Base-by-base conservation (phyloP, 2,329 filamentous ascomycete species). In the Pyrenophora teres region DNA sequence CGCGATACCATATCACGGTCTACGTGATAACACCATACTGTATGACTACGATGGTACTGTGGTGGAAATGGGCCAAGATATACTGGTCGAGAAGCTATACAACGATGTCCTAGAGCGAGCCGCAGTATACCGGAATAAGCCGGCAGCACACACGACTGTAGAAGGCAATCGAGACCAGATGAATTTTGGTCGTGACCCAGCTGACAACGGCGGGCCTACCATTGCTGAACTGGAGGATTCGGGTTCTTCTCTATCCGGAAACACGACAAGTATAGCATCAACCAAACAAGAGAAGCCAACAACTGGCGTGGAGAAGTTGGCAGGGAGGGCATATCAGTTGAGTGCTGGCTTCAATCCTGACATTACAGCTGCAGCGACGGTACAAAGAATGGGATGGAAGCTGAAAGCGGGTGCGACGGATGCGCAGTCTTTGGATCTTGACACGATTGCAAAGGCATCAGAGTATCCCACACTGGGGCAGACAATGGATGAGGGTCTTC, bases 41-140 rank as follows among this genome's bases (percentile, higher is more conserved):
- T 97, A 97, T 76, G 95, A 99, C 75, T 83, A 82, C 45, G 87
- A 88, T 63, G 90, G 90, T 38, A 84, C 82, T 55, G 79, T 91
- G 3, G 92, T 97, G 21, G 87, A 97, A 62, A 83, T 87, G 46
- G 78, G 83, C 21, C 85, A 89, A 59, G 94, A 99, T 72, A 83
- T 86, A 47, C 83, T 92, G 65, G 90, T 94, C 27, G 93, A 97
- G 71, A 91, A 89, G 60, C 82, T 99, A 2, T 97, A 95, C 78
- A 97, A 97, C 62, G 92, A 97, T 71, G 90, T 96, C 39, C 81
- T 97, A 18, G 93, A 97, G 68, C 86, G 94, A 46, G 91, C 94
- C 37, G 94, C 92, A 69, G 86, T 89, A 60, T 97, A 91, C 77
- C 92, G 96, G 64, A 89, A 90, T 70, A 93, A 92, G 71, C 77